A percentile compares a stretch with the other conserved stretches of the same genome.
phyloP scores from a whole-genome alignment of 176 grass and related monocot genomes.

The Oryza coarctata region DNA sequence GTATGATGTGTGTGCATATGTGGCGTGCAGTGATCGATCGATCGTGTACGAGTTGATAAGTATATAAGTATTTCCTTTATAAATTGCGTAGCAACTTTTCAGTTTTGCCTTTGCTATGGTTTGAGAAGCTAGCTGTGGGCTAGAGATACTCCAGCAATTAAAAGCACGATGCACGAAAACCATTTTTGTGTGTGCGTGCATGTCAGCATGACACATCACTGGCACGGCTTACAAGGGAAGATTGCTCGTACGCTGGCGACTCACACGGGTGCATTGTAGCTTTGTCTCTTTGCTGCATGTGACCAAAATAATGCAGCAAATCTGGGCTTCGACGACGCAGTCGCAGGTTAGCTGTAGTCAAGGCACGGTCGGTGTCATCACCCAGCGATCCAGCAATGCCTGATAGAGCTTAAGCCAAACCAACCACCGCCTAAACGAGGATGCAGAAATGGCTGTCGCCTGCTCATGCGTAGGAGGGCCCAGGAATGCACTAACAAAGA shows the following conservation, averaged over 20 bases:
- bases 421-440: too few relatives aligned
- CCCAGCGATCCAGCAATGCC: too few relatives aligned
- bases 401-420: too few relatives aligned
- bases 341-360: neutral
- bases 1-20: neutral
- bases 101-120: neutral
- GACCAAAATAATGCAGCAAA: neutral
- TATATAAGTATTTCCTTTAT: neutral
- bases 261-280: neutral
- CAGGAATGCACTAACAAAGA: neutral
- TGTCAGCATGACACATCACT: neutral
- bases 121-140: neutral
- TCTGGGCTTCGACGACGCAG: neutral
- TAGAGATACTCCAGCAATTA: neutral
- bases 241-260: neutral
- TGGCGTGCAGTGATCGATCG: neutral
- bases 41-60: neutral
- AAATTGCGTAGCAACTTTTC: neutral
- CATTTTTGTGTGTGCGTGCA: neutral
- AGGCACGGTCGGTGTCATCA: neutral
- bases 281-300: neutral
- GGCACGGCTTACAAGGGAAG: neutral
- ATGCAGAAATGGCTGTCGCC: too few relatives aligned
- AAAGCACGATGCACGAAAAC: neutral
- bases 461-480: neutral